Conservation (phyloP, 306 rosid genomes). For the Rosa multiflora region DNA sequence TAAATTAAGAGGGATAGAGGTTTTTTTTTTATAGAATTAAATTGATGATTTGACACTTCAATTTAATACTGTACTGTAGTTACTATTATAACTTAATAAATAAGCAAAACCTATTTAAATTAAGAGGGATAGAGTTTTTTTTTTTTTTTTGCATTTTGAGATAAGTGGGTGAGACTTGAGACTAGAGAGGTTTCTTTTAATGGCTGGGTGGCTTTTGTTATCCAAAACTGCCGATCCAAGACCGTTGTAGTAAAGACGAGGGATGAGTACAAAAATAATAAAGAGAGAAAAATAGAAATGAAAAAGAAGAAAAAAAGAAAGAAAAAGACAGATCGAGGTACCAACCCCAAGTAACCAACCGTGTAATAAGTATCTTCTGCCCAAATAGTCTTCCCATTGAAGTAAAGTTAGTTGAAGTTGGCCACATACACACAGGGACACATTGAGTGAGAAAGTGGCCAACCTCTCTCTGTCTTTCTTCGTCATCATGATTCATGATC, state of each 20-base stretch:
- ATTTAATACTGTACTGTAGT: no score
- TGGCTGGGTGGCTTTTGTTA: background rate
- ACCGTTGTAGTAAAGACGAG: background rate
- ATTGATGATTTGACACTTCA: no score
- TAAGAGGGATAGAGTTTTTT: no score
- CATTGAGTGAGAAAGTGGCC: constrained; percentile 94
- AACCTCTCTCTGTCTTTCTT: constrained; percentile 38
- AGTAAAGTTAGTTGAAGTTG: constrained; percentile 90
- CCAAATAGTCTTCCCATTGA: constrained; percentile 78
- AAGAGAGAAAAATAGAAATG: constrained; percentile 11
- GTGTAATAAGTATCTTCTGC: constrained; percentile 50
- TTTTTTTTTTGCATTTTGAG: background rate
- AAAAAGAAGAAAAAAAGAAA: background rate
- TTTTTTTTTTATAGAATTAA: no score
- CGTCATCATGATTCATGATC: constrained; percentile 50
- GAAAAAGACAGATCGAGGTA: background rate
- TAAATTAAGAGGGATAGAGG: no score
- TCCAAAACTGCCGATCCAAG: background rate
- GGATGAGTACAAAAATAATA: background rate
- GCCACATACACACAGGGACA: constrained; percentile 19
- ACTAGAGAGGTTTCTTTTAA: background rate
- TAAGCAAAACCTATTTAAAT: no score
- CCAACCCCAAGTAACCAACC: constrained; percentile 28
- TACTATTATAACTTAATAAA: no score
- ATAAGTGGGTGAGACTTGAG: no score